These are phyloP conservation scores for Xerocomellus intermedius DNA, from an alignment of 768 basidiomycete genomes.

Conservation along the genomic window DNA sequence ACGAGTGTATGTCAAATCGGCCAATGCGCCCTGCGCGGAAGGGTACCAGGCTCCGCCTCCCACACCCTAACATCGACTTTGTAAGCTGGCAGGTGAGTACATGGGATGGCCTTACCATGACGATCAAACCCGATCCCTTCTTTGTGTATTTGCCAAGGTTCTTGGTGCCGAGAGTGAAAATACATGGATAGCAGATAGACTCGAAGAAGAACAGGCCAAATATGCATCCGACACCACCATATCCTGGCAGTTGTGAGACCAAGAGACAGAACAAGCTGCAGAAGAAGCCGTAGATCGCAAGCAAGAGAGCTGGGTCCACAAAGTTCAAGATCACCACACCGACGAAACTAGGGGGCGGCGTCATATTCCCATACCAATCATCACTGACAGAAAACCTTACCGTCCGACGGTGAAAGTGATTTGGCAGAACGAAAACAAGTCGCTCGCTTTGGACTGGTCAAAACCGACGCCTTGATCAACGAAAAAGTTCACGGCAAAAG, in stretches of 20 bases:
- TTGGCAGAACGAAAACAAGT: constrained; percentile 70
- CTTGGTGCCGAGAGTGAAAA: constrained; percentile 66
- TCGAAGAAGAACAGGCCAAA: constrained; percentile 73
- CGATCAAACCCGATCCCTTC: constrained; percentile 59
- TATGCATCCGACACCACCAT: constrained; percentile 56
- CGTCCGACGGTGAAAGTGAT: constrained; percentile 65
- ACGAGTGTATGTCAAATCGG: constrained; percentile 47
- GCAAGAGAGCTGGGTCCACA: constrained; percentile 63
- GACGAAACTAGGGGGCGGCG: constrained; percentile 47
- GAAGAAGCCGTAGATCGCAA: constrained; percentile 49
- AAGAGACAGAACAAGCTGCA: constrained; percentile 54
- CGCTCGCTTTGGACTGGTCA: constrained; percentile 49
- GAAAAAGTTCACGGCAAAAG: constrained; percentile 69
- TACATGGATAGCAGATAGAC: constrained; percentile 71
- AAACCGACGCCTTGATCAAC: constrained; percentile 60
- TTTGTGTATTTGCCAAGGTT: constrained; percentile 61
- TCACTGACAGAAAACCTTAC: constrained; percentile 29
- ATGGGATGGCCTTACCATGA: constrained; percentile 43
- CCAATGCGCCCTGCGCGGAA: constrained; percentile 55
- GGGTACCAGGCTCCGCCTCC: constrained; percentile 73
- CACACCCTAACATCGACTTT: constrained; percentile 41
- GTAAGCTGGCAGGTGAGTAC: neutral
- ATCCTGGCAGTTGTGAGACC: constrained; percentile 49
- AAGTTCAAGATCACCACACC: constrained; percentile 59
- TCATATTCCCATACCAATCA: constrained; percentile 2